phyloP scores from a whole-genome alignment of 495 filamentous ascomycete species.

The Aspergillus egyptiacus region DNA sequence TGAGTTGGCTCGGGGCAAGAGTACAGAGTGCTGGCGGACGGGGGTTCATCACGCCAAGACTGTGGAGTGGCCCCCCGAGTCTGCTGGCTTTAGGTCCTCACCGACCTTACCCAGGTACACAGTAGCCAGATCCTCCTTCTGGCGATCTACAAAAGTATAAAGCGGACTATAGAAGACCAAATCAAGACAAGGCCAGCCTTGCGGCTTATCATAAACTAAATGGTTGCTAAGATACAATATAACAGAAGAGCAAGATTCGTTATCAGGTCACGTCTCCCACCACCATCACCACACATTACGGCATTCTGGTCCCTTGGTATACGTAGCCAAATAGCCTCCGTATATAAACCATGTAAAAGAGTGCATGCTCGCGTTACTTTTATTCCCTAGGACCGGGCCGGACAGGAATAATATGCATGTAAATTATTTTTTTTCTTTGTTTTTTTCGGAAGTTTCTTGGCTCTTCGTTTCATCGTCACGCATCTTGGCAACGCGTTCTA shows the following conservation, averaged over 20 bases:
- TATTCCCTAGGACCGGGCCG: conserved; percentile 16
- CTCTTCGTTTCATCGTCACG: conserved; percentile 10
- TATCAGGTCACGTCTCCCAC: conserved; percentile 25
- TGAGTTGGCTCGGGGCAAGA: conserved; percentile 4
- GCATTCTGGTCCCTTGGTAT: conserved; percentile 14
- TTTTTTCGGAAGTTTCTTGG: conserved; percentile 10
- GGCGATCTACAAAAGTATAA: conserved; percentile 7
- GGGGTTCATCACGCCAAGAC: conserved; percentile 1
- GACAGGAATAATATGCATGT: conserved; percentile 19
- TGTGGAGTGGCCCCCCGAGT: neutral
- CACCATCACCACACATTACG: conserved; percentile 22
- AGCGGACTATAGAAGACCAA: neutral
- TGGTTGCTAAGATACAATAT: conserved; percentile 45
- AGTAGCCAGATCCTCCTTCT: too few species aligned
- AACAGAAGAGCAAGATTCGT: conserved; percentile 42
- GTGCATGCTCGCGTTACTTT: conserved; percentile 10
- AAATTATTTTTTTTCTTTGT: conserved; percentile 13
- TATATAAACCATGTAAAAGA: conserved; percentile 13
- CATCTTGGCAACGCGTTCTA: conserved; percentile 8
- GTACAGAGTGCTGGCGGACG: neutral
- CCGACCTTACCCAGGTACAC: too few species aligned
- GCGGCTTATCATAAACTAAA: conserved; percentile 37
- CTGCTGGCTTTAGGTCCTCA: too few species aligned
- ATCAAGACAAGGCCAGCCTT: conserved; percentile 28
- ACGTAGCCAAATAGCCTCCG: conserved; percentile 17